These are phyloP conservation scores for Umbellularia californica DNA, from an alignment of 164 flowering plant species.

Conservation along the genomic window DNA sequence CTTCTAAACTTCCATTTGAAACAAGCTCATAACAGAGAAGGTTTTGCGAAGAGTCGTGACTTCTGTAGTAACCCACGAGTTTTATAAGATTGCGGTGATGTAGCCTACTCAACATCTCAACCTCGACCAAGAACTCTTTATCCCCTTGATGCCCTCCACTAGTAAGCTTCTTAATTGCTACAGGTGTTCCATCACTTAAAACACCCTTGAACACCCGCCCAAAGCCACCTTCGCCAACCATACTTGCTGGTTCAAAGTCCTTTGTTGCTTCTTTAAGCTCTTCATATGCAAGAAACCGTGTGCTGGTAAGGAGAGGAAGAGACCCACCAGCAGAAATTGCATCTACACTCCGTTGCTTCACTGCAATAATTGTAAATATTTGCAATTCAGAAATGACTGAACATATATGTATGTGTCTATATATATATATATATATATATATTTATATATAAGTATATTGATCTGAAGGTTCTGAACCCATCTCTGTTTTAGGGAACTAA, in stretches of 20 bases:
- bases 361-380: constrained; percentile 27
- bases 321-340: constrained; percentile 50
- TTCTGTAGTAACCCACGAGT: constrained; percentile 89
- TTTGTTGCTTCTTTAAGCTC: constrained; percentile 93
- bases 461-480: not conserved
- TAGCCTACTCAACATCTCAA: constrained; percentile 97
- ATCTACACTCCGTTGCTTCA: constrained; percentile 44
- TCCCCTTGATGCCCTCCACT: constrained; percentile 89
- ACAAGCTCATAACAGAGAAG: constrained; percentile 95
- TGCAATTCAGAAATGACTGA: not conserved
- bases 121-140: constrained; percentile 92
- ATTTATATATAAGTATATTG: not conserved
- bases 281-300: constrained; percentile 79
- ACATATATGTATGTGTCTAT: too few relatives aligned
- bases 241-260: constrained; percentile 71
- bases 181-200: constrained; percentile 91
- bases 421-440: too few relatives aligned
- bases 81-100: constrained; percentile 98
- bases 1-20: constrained; percentile 92
- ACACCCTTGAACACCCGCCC: constrained; percentile 93
- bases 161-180: constrained; percentile 91
- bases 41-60: constrained; percentile 73
- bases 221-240: constrained; percentile 98
- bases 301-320: constrained; percentile 73
- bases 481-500: too few relatives aligned